phyloP scores from a whole-genome alignment of 1,284 basidiomycete species.

The Phlebopus sp. region DNA sequence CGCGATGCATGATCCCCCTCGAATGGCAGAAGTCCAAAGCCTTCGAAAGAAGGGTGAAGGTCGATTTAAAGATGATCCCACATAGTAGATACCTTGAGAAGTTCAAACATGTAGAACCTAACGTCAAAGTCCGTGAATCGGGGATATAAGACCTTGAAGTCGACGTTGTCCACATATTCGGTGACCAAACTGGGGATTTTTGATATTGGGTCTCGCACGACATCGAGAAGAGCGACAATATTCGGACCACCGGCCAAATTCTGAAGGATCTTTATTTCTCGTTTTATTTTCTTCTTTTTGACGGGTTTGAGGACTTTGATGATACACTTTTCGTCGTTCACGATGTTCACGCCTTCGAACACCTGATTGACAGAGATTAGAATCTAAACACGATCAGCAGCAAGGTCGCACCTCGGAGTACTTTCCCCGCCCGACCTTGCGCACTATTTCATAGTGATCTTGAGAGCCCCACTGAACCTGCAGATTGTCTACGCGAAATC shows the following conservation, averaged over 20 bases:
- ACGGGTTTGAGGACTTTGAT: conserved; percentile 99
- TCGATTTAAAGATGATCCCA: conserved; percentile 7
- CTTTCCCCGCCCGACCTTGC: conserved; percentile 96
- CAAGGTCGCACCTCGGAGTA: conserved; percentile 78
- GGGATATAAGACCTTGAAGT: conserved; percentile 97
- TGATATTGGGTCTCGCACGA: conserved; percentile 90
- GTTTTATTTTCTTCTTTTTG: conserved; percentile 99
- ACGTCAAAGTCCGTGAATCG: conserved; percentile 95
- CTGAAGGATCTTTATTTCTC: conserved; percentile 98
- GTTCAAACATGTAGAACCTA: conserved; percentile 94
- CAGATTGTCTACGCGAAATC: conserved; percentile 65
- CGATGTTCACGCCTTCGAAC: conserved; percentile 95
- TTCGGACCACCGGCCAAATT: conserved; percentile 96
- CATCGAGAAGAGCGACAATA: conserved; percentile 86
- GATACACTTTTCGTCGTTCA: conserved; percentile 93
- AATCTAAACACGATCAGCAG: conserved; percentile 13
- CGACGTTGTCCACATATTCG: conserved; percentile 98
- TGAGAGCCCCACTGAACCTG: conserved; percentile 95
- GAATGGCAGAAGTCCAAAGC: conserved; percentile 98
- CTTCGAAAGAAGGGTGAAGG: conserved; percentile 37
- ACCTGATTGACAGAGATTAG: conserved; percentile 54
- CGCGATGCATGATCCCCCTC: conserved; percentile 98
- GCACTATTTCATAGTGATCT: conserved; percentile 97
- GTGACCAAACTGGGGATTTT: conserved; percentile 98
- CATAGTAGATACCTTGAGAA: conserved; percentile 72